Conservation (phyloP, 2,329 filamentous ascomycete species). For the Lomentospora prolificans region DNA sequence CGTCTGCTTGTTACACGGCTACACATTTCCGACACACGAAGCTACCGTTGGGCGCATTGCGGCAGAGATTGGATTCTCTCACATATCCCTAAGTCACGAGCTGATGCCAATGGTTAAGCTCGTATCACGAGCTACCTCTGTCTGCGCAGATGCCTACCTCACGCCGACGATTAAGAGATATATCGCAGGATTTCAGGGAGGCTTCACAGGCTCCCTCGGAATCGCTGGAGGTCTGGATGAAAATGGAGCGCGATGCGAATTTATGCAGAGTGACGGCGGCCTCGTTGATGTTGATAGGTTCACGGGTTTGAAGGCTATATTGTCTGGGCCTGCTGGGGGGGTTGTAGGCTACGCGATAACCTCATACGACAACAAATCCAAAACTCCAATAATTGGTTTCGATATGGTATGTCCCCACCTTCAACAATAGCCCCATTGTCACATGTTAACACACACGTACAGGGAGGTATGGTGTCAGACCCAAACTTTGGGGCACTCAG, state of each 20-base stretch:
- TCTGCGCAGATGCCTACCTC: slow-evolving; percentile 32
- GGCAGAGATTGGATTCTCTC: slow-evolving; percentile 54
- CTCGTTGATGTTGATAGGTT: slow-evolving; percentile 69
- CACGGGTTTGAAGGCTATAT: slow-evolving; percentile 72
- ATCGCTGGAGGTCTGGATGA: slow-evolving; percentile 66
- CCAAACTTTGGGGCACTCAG: background rate
- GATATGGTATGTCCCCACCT: slow-evolving; percentile 52
- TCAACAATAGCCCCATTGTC: background rate
- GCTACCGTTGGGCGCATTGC: slow-evolving; percentile 67
- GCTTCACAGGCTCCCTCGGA: slow-evolving; percentile 73
- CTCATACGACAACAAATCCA: slow-evolving; percentile 74
- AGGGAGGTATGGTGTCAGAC: slow-evolving; percentile 42
- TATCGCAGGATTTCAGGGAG: slow-evolving; percentile 27
- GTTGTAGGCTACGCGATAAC: slow-evolving; percentile 90
- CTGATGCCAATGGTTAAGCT: slow-evolving; percentile 33
- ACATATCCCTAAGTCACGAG: slow-evolving; percentile 20
- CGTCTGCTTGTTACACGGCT: slow-evolving; percentile 85
- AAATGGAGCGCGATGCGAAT: slow-evolving; percentile 72
- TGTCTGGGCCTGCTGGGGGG: slow-evolving; percentile 86
- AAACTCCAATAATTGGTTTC: slow-evolving; percentile 82
- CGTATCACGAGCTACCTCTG: slow-evolving; percentile 32
- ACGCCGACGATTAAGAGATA: slow-evolving; percentile 31
- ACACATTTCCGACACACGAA: slow-evolving; percentile 84
- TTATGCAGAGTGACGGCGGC: slow-evolving; percentile 84
- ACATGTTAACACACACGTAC: slow-evolving; percentile 11